phyloP scores from a whole-genome alignment of 768 basidiomycete genomes.

The Chalciporus pseudorubinellus region DNA sequence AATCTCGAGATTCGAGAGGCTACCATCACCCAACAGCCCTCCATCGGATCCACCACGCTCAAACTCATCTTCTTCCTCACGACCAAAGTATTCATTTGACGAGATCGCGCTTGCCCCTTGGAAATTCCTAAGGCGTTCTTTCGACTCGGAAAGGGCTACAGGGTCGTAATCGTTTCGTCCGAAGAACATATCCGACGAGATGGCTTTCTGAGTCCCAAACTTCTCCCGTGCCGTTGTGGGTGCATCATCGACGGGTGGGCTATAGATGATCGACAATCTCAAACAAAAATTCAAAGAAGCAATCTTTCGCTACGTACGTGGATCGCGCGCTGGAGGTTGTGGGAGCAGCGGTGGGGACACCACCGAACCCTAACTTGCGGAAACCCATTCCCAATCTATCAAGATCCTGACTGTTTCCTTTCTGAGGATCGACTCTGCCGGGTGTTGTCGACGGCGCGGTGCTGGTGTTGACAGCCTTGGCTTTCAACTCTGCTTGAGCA shows the following conservation, averaged over 20 bases:
- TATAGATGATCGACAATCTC: constrained; percentile 8
- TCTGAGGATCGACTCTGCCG: constrained; percentile 33
- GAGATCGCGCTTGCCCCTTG: constrained; percentile 91
- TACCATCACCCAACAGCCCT: constrained; percentile 49
- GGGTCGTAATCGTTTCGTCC: constrained; percentile 87
- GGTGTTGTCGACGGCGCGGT: constrained; percentile 24
- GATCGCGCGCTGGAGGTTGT: constrained; percentile 48
- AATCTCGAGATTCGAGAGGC: constrained; percentile 52
- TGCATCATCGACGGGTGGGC: constrained; percentile 47
- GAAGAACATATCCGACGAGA: constrained; percentile 98
- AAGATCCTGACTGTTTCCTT: constrained; percentile 47
- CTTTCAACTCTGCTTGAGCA: constrained; percentile 27
- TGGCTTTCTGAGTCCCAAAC: constrained; percentile 90
- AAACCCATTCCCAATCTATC: constrained; percentile 67
- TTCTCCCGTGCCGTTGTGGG: constrained; percentile 84
- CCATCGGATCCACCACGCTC: constrained; percentile 49
- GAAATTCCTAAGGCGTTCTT: constrained; percentile 78
- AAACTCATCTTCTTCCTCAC: constrained; percentile 69
- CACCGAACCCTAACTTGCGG: constrained; percentile 81
- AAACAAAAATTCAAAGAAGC: not conserved
- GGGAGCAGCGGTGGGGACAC: constrained; percentile 62
- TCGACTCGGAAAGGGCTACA: constrained; percentile 65
- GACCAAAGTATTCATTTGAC: constrained; percentile 94
- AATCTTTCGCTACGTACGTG: constrained; percentile 27
- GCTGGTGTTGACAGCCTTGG: constrained; percentile 25